Conservation (phyloP, 306 rosid genomes). For the Medicago arabica region DNA sequence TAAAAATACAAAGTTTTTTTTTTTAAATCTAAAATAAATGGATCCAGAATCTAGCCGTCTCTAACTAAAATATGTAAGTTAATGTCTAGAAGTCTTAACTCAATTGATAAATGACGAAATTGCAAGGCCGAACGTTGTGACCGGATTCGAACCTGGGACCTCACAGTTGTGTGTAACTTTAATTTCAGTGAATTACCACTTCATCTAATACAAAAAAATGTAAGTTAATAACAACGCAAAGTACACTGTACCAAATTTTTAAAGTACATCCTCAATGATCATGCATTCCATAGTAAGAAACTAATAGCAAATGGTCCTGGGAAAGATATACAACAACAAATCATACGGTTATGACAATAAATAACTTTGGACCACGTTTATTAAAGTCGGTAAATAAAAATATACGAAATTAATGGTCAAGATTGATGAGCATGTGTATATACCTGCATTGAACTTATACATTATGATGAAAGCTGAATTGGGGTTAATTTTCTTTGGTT, state of each 20-base stretch:
- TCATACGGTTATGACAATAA: slow-evolving; percentile 58
- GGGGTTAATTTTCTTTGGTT: slow-evolving; percentile 40
- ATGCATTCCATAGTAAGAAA: background rate
- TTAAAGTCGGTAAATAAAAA: slow-evolving; percentile 43
- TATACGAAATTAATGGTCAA: slow-evolving; percentile 49
- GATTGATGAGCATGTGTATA: slow-evolving; percentile 44
- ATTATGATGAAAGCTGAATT: slow-evolving; percentile 34
- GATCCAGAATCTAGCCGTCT: too few relatives aligned
- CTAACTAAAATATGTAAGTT: too few relatives aligned
- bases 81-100: too few relatives aligned
- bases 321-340: slow-evolving; percentile 54
- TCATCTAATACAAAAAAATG: too few relatives aligned
- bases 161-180: too few relatives aligned
- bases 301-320: slow-evolving; percentile 61
- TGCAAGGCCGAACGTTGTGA: too few relatives aligned
- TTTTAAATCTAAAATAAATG: too few relatives aligned
- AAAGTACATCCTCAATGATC: background rate
- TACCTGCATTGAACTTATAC: slow-evolving; percentile 36
- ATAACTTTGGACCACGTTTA: slow-evolving; percentile 58
- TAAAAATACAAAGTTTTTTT: too few relatives aligned
- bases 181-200: too few relatives aligned
- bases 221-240: too few relatives aligned
- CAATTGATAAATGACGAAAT: too few relatives aligned
- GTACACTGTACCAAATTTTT: background rate
- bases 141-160: too few relatives aligned